Base-by-base conservation (phyloP, 169 alveolate genomes). In the Plasmodium falciparum region DNA sequence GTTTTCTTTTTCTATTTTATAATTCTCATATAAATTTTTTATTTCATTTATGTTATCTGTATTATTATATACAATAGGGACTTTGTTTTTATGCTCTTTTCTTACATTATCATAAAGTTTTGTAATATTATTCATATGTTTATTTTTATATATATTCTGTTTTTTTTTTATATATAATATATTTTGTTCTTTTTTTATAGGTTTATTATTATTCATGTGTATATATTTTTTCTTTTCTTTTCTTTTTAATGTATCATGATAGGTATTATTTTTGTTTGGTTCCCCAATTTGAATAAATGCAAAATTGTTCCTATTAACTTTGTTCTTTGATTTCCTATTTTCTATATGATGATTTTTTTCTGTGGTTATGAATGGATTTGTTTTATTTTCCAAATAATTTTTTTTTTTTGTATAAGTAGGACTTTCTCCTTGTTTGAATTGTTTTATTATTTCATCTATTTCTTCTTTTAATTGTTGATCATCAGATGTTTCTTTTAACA, bases 401-500 rank as follows among this genome's bases (percentile, higher is more conserved):
- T 9, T 54, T 29, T 43, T 15, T 45, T 59, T 45, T 12, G 66
- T 8, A 59, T 67, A 24, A 7, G 58, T 63, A 13, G 11, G 7
- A 39, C 47, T 39, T 5, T 39, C 11, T 6, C 47, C 47, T 39
- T 4, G 49, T 73, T 63, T 85, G 17, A 85, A 13, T 9, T 63
- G 24, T 9, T 66, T 47, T 49, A 85, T 73, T 2, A 69, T 62
- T 8, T 62, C 90, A 47, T 80, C 92, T 9, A 94, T 73, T 22
- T 73, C 92, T 11, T 62, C 63, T 24, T 67, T 47, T n/a, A 94
- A 73, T 3, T 47, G 58, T 26, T 75, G 91, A 63, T 94, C 93
- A 17, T 39, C 73, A 1, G 92, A 63, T 39, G 80, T 65, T 75
- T 88, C 93, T 63, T 92, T 85, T 54, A 94, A 73, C 4, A 88